Percentiles rank a stretch among this genome's conserved stretches.
These are phyloP conservation scores for Eimeria necatrix DNA, from an alignment of 169 alveolate genomes.

Conservation along the genomic window DNA sequence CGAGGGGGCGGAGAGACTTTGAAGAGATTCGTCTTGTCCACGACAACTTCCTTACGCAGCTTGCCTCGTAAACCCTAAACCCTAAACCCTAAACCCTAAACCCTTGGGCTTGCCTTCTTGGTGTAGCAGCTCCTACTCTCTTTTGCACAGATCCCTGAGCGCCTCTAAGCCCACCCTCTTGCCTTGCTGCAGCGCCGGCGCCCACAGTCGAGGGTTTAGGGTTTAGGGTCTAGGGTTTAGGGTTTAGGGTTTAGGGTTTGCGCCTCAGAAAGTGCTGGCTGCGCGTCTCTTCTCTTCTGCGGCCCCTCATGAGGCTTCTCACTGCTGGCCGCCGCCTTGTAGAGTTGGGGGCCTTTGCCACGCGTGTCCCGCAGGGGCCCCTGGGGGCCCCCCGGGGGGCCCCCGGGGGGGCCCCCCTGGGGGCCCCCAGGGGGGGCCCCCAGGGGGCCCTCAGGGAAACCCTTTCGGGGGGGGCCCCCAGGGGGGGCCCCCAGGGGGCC, in stretches of 20 bases:
- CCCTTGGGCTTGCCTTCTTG: background rate
- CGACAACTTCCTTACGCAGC: slow-evolving; percentile 31
- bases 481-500: background rate
- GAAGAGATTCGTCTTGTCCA: slow-evolving; percentile 38
- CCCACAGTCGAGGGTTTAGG: slow-evolving; percentile 9
- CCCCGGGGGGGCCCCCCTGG: background rate
- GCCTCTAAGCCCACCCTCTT: too few species aligned
- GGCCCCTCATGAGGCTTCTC: slow-evolving; percentile 55
- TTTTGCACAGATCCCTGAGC: too few species aligned
- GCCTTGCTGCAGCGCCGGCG: too few species aligned
- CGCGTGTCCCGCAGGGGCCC: background rate
- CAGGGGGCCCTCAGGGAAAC: background rate
- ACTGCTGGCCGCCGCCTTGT: slow-evolving; percentile 19
- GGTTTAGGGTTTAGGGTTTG: slow-evolving; percentile 7
- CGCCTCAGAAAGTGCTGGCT: slow-evolving; percentile 71
- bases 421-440: background rate
- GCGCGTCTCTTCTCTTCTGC: slow-evolving; percentile 69
- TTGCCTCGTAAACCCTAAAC: slow-evolving; percentile 39
- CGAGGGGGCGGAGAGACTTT: slow-evolving; percentile 38
- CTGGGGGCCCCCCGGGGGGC: slow-evolving; percentile 4
- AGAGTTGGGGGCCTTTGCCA: slow-evolving; percentile 32
- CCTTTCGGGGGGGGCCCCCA: background rate
- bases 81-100: background rate
- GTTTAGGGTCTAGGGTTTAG: slow-evolving; percentile 29
- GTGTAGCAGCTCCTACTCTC: too few species aligned